Base-by-base conservation (phyloP, 2,329 filamentous ascomycete species). In the Coleophoma eucalyptorum region DNA sequence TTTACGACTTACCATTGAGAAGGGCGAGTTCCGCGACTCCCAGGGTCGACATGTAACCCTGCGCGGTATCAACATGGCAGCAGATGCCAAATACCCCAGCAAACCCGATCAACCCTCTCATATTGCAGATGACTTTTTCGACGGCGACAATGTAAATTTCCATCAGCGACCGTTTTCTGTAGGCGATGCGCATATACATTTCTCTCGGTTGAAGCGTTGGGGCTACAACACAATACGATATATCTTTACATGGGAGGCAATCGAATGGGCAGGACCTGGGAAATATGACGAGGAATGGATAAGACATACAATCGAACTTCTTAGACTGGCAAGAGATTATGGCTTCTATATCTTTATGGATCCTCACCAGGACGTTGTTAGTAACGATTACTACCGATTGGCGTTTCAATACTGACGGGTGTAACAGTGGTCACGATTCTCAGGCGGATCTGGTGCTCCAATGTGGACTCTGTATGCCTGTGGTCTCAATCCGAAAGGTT, bases 261-360 rank as follows among this genome's bases (percentile, higher is more conserved):
- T 99, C 66, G 94, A 99, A 71, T 88, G 94, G 52, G 85, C 84
- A 1, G 93, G 93, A 0, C 94, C 95, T 0, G 90, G 92, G 1
- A 85, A 82, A 63, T 99, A 97, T 67, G 95, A 99, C 62, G 90
- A 99, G 65, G 86, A 89, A 55, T 99, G 89, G 80, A 92, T 97
- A 58, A 79, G 89, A 58, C 90, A 96, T 67, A 99, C 94, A 1
- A 90, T 99, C 58, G 80, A 89, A 37, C 76, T 96, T 11, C 71
- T 99, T 60, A 81, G 91, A 50, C 76, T 91, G 57, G 92, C 92
- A 35, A 96, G 92, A 66, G 78, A 84, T 35, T 97, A 96, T 74
- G 90, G 89, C 26, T 97, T 99, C 68, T 96, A 95, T 64, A 79
- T 99, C 46, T 97, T 97, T 67, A 96, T 99, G 90, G 95, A 99